A percentile compares a stretch with the other conserved stretches of the same genome.
Conservation (phyloP, 2,329 filamentous ascomycete species). For the Phialemoniopsis sp. region DNA sequence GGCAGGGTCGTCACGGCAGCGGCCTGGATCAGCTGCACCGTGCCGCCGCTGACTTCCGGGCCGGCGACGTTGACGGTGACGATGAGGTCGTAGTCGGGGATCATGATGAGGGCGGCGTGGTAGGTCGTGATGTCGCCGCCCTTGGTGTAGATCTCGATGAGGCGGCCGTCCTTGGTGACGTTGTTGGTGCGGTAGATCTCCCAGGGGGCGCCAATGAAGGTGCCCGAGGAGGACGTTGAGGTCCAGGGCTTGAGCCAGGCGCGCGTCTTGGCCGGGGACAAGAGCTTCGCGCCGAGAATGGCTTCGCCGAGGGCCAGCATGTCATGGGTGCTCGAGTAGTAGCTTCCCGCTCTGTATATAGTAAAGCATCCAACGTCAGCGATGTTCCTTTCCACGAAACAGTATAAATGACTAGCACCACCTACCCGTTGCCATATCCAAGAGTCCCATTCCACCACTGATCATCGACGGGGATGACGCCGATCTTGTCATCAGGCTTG, state of each 20-base stretch:
- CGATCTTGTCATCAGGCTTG: conserved; percentile 20
- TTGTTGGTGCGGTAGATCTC: conserved; percentile 36
- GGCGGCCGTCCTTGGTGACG: conserved; percentile 28
- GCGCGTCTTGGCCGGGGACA: conserved; percentile 30
- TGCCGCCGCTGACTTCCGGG: conserved; percentile 6
- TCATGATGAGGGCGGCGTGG: conserved; percentile 29
- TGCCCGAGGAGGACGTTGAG: conserved; percentile 28
- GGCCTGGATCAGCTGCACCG: conserved; percentile 34
- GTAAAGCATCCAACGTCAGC: too few species aligned
- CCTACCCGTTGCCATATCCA: conserved; percentile 28
- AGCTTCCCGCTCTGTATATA: conserved; percentile 22
- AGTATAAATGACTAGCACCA: neutral
- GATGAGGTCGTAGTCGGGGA: conserved; percentile 42
- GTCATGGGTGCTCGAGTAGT: conserved; percentile 35
- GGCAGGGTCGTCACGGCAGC: conserved; percentile 30
- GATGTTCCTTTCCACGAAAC: too few species aligned
- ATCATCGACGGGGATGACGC: conserved; percentile 30
- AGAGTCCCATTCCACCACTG: conserved; percentile 25
- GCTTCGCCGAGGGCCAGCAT: conserved; percentile 33
- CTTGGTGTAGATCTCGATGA: conserved; percentile 44
- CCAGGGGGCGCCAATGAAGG: conserved; percentile 39
- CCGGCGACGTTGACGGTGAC: conserved; percentile 32
- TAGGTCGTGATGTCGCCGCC: conserved; percentile 36
- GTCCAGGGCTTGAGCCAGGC: conserved; percentile 39
- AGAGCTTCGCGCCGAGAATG: conserved; percentile 35